Evolutionary conservation across 139 green algal species (phyloP), one percentile per base, ranked within the genome.

Genomic region (Micromonas commoda): DNA sequence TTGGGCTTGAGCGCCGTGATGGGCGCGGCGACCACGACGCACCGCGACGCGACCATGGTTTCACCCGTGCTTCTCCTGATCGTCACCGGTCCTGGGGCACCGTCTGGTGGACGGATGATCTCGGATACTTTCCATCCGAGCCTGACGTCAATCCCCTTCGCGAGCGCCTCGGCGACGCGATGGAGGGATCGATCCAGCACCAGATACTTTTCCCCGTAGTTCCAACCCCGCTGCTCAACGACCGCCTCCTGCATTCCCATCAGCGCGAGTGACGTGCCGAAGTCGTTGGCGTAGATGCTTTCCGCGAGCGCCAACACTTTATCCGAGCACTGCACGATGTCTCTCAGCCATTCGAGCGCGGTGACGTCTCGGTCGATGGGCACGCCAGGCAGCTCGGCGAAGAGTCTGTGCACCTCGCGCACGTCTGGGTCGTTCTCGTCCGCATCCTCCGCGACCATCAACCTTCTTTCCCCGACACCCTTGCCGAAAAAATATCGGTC

Each of bases 241-340:
- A 93, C 89, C 78, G 92, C 84, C 79, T 96, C 91, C 21, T 75
- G 68, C 39, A 94, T 39, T 31, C 91, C 91, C 64, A 96, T 71
- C 57, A 91, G 77, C 9, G 78, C 31, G 21, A 96, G 69, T 9
- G 67, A 86, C 72, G 83, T 87, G 20, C 85, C 86, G 79, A 93
- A 94, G 82, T 96, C 91, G 73, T 95, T 96, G 66, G 91, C 91
- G 72, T 93, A 95, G 83, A 87, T 92, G 1, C 86, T 87, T 26
- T 93, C 85, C 24, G 76, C 61, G 33, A 81, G 6, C 16, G 21
- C n/a, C 26, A 71, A 72, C 38, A 38, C 60, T 80, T 32, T 37
- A 3, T 73, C 73, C 2, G n/a, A n/a, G 1, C n/a, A 51, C 26
- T 66, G 23, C 16, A 54, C 31, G 31, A 26, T 13, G 1, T 26